Evolutionary conservation across 306 rosid species (phyloP).

Genomic region (Rosa persica): DNA sequence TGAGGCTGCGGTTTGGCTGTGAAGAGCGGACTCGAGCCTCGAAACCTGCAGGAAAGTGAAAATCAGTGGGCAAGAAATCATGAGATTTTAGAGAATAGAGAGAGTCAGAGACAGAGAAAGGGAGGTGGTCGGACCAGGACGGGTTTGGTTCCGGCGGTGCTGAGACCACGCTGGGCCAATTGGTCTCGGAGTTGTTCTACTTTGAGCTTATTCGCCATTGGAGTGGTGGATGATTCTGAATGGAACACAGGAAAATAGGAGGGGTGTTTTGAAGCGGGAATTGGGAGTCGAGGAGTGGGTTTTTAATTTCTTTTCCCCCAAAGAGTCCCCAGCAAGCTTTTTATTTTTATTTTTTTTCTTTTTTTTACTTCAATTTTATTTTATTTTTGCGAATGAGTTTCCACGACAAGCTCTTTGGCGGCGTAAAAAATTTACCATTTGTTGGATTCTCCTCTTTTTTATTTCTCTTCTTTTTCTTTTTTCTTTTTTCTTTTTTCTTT

Average conservation of each 20-base stretch:
- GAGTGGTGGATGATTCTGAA: neutral
- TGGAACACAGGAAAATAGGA: too few relatives aligned
- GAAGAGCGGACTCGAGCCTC: constrained; percentile 60
- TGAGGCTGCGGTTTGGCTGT: neutral
- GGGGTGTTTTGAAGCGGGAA: constrained; percentile 4
- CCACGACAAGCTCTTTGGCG: neutral
- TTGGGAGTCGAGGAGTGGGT: neutral
- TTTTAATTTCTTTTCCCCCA: neutral
- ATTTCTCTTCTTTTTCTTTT: too few relatives aligned
- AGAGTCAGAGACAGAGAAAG: neutral
- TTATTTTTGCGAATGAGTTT: neutral
- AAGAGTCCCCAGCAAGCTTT: neutral
- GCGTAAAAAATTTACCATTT: too few relatives aligned
- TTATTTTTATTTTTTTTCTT: neutral
- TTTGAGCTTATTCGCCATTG: constrained; percentile 66
- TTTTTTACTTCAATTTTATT: neutral
- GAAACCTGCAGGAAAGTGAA: constrained; percentile 45
- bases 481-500: too few relatives aligned
- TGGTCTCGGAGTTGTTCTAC: constrained; percentile 73
- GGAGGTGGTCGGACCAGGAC: constrained; percentile 38
- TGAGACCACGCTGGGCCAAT: constrained; percentile 71
- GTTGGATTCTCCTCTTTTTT: too few relatives aligned
- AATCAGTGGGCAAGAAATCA: neutral
- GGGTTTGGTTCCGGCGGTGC: constrained; percentile 65
- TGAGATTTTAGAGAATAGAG: neutral